A percentile compares a stretch with the other conserved stretches of the same genome.
Conservation (phyloP, 208 protist genomes). For the Crithidia mellificae region DNA sequence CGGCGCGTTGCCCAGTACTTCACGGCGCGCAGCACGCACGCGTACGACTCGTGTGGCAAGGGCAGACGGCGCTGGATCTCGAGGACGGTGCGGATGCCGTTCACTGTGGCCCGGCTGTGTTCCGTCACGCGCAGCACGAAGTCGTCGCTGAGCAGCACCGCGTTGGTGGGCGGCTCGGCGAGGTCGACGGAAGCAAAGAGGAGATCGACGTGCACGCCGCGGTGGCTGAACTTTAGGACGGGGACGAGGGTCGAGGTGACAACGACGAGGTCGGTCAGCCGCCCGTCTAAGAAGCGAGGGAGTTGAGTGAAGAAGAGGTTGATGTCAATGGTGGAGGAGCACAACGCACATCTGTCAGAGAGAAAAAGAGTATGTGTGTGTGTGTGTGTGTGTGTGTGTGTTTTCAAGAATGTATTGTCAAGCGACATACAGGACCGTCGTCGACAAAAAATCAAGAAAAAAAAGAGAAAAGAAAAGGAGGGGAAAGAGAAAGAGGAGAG, state of each 20-base stretch:
- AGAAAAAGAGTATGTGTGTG: background rate
- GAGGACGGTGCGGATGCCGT: conserved; percentile 78
- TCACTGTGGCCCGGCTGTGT: conserved; percentile 59
- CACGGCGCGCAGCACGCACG: conserved; percentile 63
- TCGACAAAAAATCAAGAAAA: background rate
- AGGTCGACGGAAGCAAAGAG: conserved; percentile 69
- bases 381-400: background rate
- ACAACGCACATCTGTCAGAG: conserved; percentile 53
- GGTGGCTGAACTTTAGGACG: conserved; percentile 73
- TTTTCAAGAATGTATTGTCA: background rate
- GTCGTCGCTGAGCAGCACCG: conserved; percentile 52
- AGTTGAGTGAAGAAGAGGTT: conserved; percentile 60
- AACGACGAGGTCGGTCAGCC: conserved; percentile 47
- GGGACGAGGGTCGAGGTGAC: conserved; percentile 74
- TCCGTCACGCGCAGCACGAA: conserved; percentile 61
- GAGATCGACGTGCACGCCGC: conserved; percentile 73
- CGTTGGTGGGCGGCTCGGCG: conserved; percentile 49
- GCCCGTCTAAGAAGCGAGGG: conserved; percentile 38
- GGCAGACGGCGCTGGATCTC: conserved; percentile 60
- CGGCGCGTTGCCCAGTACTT: conserved; percentile 85
- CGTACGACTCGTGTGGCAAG: conserved; percentile 50
- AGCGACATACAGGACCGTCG: no score
- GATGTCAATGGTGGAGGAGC: conserved; percentile 46
- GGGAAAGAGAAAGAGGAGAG: background rate
- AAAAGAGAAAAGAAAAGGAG: background rate